Base-by-base conservation (phyloP, 805 yeast genomes). In the Saccharomycopsis malanga region DNA sequence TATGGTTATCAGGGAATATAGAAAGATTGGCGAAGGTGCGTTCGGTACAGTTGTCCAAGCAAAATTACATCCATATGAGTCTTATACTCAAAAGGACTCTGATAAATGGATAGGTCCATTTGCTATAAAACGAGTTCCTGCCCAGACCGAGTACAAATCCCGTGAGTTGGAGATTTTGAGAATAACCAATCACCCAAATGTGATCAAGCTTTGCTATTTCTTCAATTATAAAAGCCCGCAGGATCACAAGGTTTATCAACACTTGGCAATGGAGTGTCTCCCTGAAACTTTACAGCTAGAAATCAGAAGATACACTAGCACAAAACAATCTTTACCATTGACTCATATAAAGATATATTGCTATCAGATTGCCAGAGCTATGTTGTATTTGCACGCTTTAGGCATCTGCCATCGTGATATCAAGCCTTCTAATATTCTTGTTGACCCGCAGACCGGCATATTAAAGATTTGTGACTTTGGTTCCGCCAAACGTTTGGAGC, bases 381-480 rank as follows among this genome's bases (percentile, higher is more conserved):
- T 85, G 91, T 73, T 82, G 45, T 85, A 85, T 61, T 67, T 85
- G 56, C 94, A 85, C 62, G 81, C 89, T 17, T 73, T 82, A 56
- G 87, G 86, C 2, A 82, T 84, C 46, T 80, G 88, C 48, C 95
- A 85, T 64, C 72, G 95, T 63, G 95, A 85, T 64, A 81, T 85
- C 49, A 85, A 85, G 62, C 94, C 95, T 1, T 81, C 88, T 20
- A 85, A 85, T 60, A 81, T 85, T 34, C 70, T 85, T 55, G 83
- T 85, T 30, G 87, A 85, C 56, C 91, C 93, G 4, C 60, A 71
- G 9, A 72, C 76, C 1, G 81, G 86, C 35, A 65, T 73, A 4
- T 69, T 85, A 52, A 85, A 85, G 61, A 81, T 85, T 44, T 85
- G 94, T 64, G 95, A 85, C 65, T 85, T 85, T 64, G 95, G 95